phyloP scores from a whole-genome alignment of 208 protist genomes.

The Acanthamoeba castellanii region DNA sequence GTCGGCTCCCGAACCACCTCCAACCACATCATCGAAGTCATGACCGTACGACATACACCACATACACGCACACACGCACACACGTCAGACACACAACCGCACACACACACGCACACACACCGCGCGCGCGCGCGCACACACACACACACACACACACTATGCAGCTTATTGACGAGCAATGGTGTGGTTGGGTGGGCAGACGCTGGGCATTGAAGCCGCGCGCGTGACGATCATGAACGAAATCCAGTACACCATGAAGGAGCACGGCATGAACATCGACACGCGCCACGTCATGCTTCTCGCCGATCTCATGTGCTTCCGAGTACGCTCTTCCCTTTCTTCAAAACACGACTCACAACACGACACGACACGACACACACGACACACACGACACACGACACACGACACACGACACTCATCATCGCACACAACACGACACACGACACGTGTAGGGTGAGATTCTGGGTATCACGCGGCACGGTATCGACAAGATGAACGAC shows the following conservation, averaged over 20 bases:
- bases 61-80: no score
- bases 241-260: conserved; percentile 96
- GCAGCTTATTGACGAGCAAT: neutral
- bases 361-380: neutral
- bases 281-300: conserved; percentile 98
- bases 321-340: conserved; percentile 73
- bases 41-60: conserved; percentile 81
- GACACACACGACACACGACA: no score
- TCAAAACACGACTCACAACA: no score
- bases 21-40: conserved; percentile 98
- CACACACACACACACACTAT: no score
- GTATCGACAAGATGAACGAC: conserved; percentile 99
- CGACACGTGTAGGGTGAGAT: conserved; percentile 91
- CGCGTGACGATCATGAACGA: conserved; percentile 97
- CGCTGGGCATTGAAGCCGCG: conserved; percentile 99
- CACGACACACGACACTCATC: no score
- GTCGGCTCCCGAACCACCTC: conserved; percentile 93
- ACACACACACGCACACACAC: no score
- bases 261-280: conserved; percentile 98
- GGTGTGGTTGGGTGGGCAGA: neutral
- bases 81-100: no score
- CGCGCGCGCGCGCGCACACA: no score
- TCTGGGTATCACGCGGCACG: conserved; percentile 99
- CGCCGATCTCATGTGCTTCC: conserved; percentile 99
- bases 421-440: no score